Base-by-base conservation (phyloP, 208 protist species). In the Crithidia expoeki region DNA sequence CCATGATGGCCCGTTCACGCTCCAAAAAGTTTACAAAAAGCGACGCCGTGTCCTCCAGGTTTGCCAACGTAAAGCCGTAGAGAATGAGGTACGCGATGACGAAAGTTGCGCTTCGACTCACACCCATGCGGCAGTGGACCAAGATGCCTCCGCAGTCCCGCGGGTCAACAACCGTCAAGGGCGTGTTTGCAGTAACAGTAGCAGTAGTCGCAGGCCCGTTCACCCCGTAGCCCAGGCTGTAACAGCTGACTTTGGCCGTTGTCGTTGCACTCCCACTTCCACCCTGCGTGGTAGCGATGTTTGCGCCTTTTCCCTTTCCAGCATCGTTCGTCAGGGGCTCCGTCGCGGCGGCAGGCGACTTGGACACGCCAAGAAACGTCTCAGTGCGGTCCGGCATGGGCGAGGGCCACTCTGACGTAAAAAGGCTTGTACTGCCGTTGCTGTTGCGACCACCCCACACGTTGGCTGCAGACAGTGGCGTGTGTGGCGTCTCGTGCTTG, bases 51-150 rank as follows among this genome's bases (percentile, higher is more conserved):
- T 78, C 71, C 33, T 65, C 60, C 51, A 78, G 50, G 1, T 21
- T 42, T 7, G 66, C 71, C 12, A 94, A 60, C 5, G 49, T 51
- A 30, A 71, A 72, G 17, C 90, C 87, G 63, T 92, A 92, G 23
- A 95, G 75, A 27, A 96, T 94, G 38, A 94, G 70, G 40, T 96
- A 96, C 16, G 86, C 88, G 19, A 96, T 64, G 10, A 96, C 63
- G 50, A 94, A 81, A 23, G 85, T 80, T 27, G 86, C 91, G 46
- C 87, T 93, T 38, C 91, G 86, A 57, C 87, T 93, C 23, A 96
- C 81, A 49, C 91, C 91, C 78, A 89, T 86, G 14, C 86, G 86
- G 62, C 91, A 96, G 79, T 93, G 85, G 53, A 96, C 81, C 38
- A 96, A 81, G 33, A 93, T 77, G 44, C 87, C 83, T 27, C 89